Evolutionary conservation across 805 yeast genomes (phyloP), one percentile per base, ranked within the genome.

Genomic region (Metschnikowia gruessii): DNA sequence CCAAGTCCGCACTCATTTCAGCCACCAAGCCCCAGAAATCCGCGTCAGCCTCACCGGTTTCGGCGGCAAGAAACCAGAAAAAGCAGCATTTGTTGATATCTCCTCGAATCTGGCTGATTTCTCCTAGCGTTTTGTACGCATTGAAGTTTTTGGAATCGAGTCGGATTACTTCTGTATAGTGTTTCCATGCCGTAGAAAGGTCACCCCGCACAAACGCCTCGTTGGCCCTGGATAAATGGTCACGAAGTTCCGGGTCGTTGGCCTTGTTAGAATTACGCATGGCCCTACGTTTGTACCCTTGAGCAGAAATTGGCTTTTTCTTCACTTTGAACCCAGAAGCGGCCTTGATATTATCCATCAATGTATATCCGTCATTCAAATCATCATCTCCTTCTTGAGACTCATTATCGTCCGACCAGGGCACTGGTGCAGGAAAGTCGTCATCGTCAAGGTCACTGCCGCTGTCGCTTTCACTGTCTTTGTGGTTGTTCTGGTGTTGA

Each of bases 101-200:
- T 1, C 89, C 91, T 50, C 81, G 83, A 43, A 77, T 69, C 46
- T 80, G 75, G 53, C 86, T 84, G 39, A 92, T 86, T 58, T 87
- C 96, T 39, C 97, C 97, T 37, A 90, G 67, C 0, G 95, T 86
- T 57, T 86, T 84, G 70, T 91, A 91, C 0, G 97, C 97, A 37
- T 86, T 81, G 62, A 80, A 84, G 61, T 87, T 85, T 53, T 79
- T 79, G 12, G 87, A 83, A 59, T 90, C 96, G 44, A 82, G 73
- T 55, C 83, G 81, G 49, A 92, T 82, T 11, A 89, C 95, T 50
- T 80, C 87, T 54, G 73, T 68, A 64, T 77, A 91, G 41, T 76
- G 60, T 42, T 76, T 66, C 54, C 79, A 76, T 0, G 95, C 92
- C 1, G 68, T 72, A 26, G 75, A 78, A 16, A 78, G 73, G 56